Evolutionary conservation across 768 basidiomycete genomes (phyloP).

Genomic region (Guyanaporus albipodus): DNA sequence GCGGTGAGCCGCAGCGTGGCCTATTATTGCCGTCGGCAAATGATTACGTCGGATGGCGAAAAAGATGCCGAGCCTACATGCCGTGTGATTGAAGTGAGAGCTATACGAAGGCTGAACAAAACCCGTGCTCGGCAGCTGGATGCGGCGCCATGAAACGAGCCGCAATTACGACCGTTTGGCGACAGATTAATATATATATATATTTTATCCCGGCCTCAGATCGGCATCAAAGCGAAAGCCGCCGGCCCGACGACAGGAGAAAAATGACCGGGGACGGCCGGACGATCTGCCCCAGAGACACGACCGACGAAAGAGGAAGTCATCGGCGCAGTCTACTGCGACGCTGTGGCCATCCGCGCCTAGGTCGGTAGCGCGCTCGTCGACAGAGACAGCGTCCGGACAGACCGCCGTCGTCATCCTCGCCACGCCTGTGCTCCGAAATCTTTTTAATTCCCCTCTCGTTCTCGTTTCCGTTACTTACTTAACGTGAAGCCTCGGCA

Average conservation of each 20-base stretch:
- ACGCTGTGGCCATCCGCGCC: too few relatives aligned
- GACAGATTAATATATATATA: constrained; percentile 4
- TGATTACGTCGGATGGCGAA: constrained; percentile 8
- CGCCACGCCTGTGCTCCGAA: not conserved
- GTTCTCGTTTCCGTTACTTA: constrained; percentile 20
- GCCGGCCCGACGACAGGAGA: constrained; percentile 33
- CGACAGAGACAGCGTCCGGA: constrained; percentile 3
- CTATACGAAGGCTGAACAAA: not conserved
- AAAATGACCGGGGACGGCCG: constrained; percentile 27
- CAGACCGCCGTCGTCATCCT: not conserved
- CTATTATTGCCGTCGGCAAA: constrained; percentile 25
- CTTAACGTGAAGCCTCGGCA: constrained; percentile 24
- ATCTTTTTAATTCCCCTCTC: constrained; percentile 16
- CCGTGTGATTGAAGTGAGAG: constrained; percentile 5
- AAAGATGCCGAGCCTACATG: constrained; percentile 19
- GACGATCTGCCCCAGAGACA: not conserved
- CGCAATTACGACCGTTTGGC: constrained; percentile 1
- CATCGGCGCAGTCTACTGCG: constrained; percentile 24
- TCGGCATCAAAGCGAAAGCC: constrained; percentile 32
- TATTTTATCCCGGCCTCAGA: constrained; percentile 14
- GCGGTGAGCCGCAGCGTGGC: constrained; percentile 15
- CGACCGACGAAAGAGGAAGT: not conserved
- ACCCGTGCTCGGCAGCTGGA: not conserved
- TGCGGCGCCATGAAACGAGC: constrained; percentile 1
- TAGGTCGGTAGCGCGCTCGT: constrained; percentile 5